A percentile compares a stretch with the other conserved stretches of the same genome.
These are phyloP conservation scores for Naganishia friedmannii DNA, from an alignment of 768 basidiomycete genomes.

Conservation along the genomic window DNA sequence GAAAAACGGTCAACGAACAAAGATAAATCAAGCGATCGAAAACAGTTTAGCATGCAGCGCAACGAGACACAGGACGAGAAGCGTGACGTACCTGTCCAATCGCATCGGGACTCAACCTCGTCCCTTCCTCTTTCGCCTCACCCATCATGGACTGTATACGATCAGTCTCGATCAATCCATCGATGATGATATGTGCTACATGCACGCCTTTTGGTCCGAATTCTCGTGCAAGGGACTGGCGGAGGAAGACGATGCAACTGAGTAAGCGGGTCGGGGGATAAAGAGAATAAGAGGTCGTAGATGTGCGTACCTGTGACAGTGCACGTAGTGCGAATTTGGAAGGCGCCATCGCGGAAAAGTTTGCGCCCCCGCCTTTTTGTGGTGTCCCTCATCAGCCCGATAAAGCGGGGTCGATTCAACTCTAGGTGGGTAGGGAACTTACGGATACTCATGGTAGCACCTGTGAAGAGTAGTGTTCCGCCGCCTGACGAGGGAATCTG, in stretches of 20 bases:
- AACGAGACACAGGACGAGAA: no score
- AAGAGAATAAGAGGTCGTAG: not conserved
- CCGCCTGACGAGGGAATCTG: not conserved
- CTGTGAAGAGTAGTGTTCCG: constrained; percentile 42
- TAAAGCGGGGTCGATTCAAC: no score
- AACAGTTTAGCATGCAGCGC: no score
- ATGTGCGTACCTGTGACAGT: constrained; percentile 35
- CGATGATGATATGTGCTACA: constrained; percentile 47
- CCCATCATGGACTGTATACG: constrained; percentile 35
- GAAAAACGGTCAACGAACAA: not conserved
- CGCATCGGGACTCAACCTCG: constrained; percentile 39
- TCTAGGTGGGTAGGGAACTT: not conserved
- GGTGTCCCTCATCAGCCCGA: no score
- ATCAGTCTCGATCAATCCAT: constrained; percentile 42
- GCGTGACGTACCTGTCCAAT: constrained; percentile 35
- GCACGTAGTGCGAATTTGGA: constrained; percentile 42
- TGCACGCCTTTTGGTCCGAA: constrained; percentile 49
- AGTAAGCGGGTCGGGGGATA: no score
- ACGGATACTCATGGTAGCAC: constrained; percentile 44
- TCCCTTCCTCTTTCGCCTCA: constrained; percentile 33
- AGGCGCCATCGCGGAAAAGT: constrained; percentile 36
- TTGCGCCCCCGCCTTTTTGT: constrained; percentile 24
- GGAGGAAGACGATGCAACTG: not conserved
- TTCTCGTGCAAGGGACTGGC: constrained; percentile 46
- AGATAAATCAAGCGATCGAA: not conserved